These are phyloP conservation scores for Talaromyces sp. DNA, from an alignment of 2,329 filamentous ascomycete genomes.

Conservation along the genomic window DNA sequence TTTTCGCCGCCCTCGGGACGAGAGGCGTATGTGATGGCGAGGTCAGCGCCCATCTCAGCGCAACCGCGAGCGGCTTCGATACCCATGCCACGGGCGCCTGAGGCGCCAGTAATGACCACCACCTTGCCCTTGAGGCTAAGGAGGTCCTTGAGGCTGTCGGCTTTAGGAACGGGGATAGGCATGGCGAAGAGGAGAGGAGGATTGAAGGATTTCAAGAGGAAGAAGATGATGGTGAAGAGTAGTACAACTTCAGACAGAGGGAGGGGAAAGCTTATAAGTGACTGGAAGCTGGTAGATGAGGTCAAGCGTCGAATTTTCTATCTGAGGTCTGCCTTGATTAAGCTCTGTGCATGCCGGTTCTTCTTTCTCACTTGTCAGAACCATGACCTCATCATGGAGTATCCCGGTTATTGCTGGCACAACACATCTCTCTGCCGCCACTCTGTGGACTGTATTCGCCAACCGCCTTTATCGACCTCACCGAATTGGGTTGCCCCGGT, in stretches of 20 bases:
- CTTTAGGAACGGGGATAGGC: conserved; percentile 42
- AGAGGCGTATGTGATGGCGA: conserved; percentile 69
- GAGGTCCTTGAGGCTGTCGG: conserved; percentile 42
- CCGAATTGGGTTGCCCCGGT: not conserved
- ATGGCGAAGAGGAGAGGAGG: conserved; percentile 27
- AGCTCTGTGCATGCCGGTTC: not conserved
- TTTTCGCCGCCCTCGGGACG: conserved; percentile 64
- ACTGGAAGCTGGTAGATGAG: not conserved
- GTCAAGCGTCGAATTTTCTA: not conserved
- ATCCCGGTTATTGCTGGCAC: not conserved
- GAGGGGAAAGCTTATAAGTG: not conserved
- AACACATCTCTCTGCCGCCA: not conserved
- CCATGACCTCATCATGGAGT: conserved; percentile 21
- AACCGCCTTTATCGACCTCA: not conserved
- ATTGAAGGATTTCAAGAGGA: not conserved
- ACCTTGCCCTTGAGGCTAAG: conserved; percentile 47
- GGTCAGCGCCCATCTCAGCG: conserved; percentile 65
- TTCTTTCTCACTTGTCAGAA: not conserved
- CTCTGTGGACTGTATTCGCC: not conserved
- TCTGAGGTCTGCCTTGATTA: conserved; percentile 3
- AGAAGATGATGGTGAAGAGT: not conserved
- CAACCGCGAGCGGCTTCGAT: conserved; percentile 67
- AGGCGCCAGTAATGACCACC: conserved; percentile 50
- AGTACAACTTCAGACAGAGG: not conserved
- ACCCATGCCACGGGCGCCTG: conserved; percentile 67